Evolutionary conservation across 1,284 basidiomycete genomes (phyloP).

Genomic region (Irpex sp.): DNA sequence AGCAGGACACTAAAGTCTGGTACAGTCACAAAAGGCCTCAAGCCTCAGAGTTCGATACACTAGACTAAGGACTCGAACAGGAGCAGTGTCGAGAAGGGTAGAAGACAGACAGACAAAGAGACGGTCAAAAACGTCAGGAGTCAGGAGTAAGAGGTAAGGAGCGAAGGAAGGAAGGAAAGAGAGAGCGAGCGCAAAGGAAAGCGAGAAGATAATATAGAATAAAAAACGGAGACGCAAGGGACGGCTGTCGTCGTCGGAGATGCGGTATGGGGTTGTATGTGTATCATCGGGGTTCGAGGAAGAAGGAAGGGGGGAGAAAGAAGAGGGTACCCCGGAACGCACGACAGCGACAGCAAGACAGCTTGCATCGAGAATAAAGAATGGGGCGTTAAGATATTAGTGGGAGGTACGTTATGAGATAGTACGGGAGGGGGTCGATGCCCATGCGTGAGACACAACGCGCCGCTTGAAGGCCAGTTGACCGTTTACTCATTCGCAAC

Average conservation of each 20-base stretch:
- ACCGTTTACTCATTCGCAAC: background rate
- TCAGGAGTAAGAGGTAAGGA: no score
- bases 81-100: no score
- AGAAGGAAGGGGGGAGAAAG: background rate
- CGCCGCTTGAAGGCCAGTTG: background rate
- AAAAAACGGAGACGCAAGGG: background rate
- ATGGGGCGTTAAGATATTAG: background rate
- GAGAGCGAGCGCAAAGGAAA: background rate
- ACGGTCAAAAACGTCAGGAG: no score
- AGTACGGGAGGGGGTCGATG: background rate
- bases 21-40: no score
- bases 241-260: background rate
- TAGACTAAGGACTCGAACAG: no score
- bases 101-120: no score
- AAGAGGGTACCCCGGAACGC: background rate
- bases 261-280: background rate
- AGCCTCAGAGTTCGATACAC: no score
- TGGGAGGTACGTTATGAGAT: background rate
- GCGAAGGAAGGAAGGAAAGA: no score
- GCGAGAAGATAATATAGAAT: background rate
- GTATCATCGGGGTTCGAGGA: background rate
- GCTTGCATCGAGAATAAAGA: background rate
- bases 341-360: background rate
- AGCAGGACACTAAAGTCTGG: no score
- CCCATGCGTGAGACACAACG: background rate